These are phyloP conservation scores for Fusarium hostae DNA, from an alignment of 2,329 filamentous ascomycete genomes.

Conservation along the genomic window DNA sequence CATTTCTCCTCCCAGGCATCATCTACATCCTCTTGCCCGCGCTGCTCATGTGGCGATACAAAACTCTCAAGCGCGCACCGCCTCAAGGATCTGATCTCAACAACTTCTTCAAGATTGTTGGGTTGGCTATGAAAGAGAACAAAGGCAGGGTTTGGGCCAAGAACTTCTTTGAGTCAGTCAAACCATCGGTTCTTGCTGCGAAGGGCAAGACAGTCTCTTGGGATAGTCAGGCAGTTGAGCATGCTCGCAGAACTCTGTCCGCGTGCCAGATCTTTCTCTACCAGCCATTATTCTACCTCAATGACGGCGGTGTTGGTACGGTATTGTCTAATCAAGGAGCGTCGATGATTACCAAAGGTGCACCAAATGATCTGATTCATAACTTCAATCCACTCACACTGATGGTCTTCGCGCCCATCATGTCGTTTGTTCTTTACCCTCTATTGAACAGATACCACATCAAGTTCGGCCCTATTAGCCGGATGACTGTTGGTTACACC, in stretches of 20 bases:
- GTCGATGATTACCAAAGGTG: slow-evolving; percentile 57
- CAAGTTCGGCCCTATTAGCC: slow-evolving; percentile 66
- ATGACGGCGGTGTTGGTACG: background rate
- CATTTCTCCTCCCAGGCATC: slow-evolving; percentile 52
- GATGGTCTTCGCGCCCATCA: slow-evolving; percentile 56
- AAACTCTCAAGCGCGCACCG: background rate
- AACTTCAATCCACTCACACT: slow-evolving; percentile 70
- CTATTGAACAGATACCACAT: slow-evolving; percentile 62
- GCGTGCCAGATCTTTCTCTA: slow-evolving; percentile 10
- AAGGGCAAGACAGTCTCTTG: background rate
- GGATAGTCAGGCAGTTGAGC: background rate
- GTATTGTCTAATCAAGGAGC: background rate
- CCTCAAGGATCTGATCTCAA: background rate
- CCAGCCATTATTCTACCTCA: background rate
- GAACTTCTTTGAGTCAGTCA: background rate
- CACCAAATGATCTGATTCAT: slow-evolving; percentile 69
- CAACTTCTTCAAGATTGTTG: background rate
- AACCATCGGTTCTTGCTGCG: background rate
- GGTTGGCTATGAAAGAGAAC: background rate
- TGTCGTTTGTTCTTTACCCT: slow-evolving; percentile 62
- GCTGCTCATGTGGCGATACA: background rate
- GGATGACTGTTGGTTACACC: slow-evolving; percentile 66
- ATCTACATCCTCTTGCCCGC: slow-evolving; percentile 67
- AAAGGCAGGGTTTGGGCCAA: background rate
- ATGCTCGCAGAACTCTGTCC: background rate